A percentile compares a stretch with the other conserved stretches of the same genome.
Evolutionary conservation across 2,329 filamentous ascomycete species (phyloP).

Genomic region (Pseudopithomyces chartarum): DNA sequence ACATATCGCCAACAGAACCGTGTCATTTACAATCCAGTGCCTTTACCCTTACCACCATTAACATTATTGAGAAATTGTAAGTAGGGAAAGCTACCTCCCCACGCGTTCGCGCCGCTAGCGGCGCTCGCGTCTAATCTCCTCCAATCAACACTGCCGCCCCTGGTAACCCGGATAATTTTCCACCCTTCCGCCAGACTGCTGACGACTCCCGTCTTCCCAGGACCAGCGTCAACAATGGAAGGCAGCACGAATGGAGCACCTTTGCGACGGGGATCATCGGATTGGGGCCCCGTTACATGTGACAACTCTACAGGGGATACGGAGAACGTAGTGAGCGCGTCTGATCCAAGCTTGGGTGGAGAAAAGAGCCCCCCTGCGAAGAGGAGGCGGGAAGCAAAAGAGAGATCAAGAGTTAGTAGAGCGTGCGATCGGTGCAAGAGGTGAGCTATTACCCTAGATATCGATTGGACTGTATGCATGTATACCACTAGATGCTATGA

Average conservation of each 20-base stretch:
- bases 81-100: not conserved
- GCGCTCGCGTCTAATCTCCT: not conserved
- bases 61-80: not conserved
- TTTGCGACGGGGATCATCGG: not conserved
- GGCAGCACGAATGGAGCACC: not conserved
- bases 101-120: not conserved
- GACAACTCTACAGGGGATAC: conserved; percentile 6
- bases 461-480: not conserved
- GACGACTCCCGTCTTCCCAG: not conserved
- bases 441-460: conserved; percentile 31
- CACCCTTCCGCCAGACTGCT: not conserved
- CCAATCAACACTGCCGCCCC: not conserved
- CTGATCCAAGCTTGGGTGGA: conserved; percentile 8
- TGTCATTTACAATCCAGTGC: not conserved
- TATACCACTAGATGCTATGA: not conserved
- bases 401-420: conserved; percentile 51
- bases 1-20: not conserved
- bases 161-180: conserved; percentile 1
- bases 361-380: conserved; percentile 32
- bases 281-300: conserved; percentile 22
- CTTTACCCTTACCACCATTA: not conserved
- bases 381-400: conserved; percentile 40
- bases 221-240: not conserved
- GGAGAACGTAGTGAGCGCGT: conserved; percentile 3
- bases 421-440: conserved; percentile 57